Base-by-base conservation (phyloP, 345 rosid species). In the Pseudoturritis turrita region DNA sequence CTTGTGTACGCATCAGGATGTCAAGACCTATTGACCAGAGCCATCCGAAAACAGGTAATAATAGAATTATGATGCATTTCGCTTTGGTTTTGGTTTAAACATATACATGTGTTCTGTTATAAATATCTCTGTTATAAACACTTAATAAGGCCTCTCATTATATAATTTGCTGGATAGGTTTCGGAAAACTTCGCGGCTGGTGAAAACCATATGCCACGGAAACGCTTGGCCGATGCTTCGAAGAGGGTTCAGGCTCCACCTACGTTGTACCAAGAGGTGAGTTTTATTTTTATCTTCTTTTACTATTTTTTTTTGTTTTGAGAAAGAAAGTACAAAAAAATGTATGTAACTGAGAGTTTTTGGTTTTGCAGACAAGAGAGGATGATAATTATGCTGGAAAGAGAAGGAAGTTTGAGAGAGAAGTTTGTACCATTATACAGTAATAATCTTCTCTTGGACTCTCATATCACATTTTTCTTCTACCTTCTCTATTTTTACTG, bases 151-250 rank as follows among this genome's bases (percentile, higher is more conserved):
- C 26, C 9, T 15, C 35, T 13, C 18, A 25, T 63, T 23, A 10
- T 17, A 10, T 37, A 11, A 44, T 4, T 31, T 23, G 65, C 63
- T 40, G 53, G 54, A 75, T 81, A 94, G 99, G 88, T 89, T 25
- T 79, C 74, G 2, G 70, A 81, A 31, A 77, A 77, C 62, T 64
- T 15, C 1, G 74, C 72, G n/a, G 63, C 75, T 9, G n/a, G 55
- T 45, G 99, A 87, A 77, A 78, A 76, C 70, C 84, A 83, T 68
- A 75, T 83, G 77, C 86, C 88, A 40, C 72, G 57, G 53, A 95
- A 88, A 77, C 97, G 91, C 12, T 74, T 87, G 73, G 90, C 96
- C 3, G 99, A 95, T 83, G 89, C 92, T 29, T 95, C 96, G 6
- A 95, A 95, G 81, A 86, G 98, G 80, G 80, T 95, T 26, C 85